Evolutionary conservation across 139 green algal species (phyloP), one percentile per base, ranked within the genome.

Genomic region (Deuterostichococcus epilithicus): DNA sequence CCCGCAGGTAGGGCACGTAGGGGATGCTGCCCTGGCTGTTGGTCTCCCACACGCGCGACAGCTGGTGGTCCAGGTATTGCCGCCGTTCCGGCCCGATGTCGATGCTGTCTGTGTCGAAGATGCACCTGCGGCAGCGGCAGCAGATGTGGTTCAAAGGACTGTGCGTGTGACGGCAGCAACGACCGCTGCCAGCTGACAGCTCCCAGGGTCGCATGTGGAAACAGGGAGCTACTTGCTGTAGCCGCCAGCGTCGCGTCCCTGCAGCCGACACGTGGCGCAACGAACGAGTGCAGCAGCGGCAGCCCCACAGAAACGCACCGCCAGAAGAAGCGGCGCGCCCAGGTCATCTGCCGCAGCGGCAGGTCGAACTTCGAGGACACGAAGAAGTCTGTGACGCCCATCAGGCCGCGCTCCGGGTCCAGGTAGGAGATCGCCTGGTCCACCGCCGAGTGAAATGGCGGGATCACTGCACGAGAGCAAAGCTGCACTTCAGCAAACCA

Each of bases 81-180:
- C 95, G 85, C 3, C 95, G 83, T 86, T 99, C 95, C 30, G 95
- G 94, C 32, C 95, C 95, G 33, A 99, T 87, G 81, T 98, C 94
- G 73, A 99, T 98, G 86, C 91, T 94, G 84, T 99, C 95, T 26
- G 91, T 93, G 88, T 97, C 94, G 81, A 97, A 97, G 37, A 88
- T 91, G 1, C 85, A 85, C 84, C 88, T 93, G 83, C 71, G 77
- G 5, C 26, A 67, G 44, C 33, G 1, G n/a, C 20, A 68, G 10
- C 8, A 38, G 13, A 38, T 28, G 28, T 68, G 59, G n/a, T n/a
- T n/a, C n/a, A n/a, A n/a, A n/a, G n/a, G n/a, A n/a, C n/a, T n/a
- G n/a, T n/a, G n/a, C n/a, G n/a, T n/a, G n/a, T n/a, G n/a, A n/a
- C n/a, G n/a, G n/a, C n/a, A n/a, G n/a, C n/a, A n/a, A n/a, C n/a